Evolutionary conservation across 768 basidiomycete genomes (phyloP).

Genomic region (Leccinum aurantiacum): DNA sequence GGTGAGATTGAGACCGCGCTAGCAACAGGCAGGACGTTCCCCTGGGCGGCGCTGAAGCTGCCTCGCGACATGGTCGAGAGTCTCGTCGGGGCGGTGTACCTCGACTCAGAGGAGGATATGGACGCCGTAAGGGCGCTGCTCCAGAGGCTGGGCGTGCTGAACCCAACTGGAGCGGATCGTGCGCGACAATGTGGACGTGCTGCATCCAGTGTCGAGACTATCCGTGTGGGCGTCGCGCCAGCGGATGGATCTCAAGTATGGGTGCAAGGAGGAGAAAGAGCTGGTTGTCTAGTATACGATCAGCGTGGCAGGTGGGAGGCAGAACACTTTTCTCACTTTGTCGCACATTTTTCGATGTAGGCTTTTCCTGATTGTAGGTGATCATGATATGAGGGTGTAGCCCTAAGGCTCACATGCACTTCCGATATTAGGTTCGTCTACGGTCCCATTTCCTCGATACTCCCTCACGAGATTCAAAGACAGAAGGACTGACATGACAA

Average conservation of each 20-base stretch:
- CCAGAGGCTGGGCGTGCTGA: no score
- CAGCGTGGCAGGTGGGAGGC: constrained; percentile 45
- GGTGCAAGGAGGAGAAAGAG: constrained; percentile 45
- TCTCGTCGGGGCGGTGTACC: constrained; percentile 70
- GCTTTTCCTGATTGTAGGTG: no score
- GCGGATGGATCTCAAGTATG: constrained; percentile 45
- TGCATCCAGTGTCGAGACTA: constrained; percentile 71
- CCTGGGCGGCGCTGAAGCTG: constrained; percentile 77
- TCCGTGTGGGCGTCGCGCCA: constrained; percentile 57
- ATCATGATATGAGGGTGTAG: no score
- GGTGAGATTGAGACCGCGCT: constrained; percentile 22
- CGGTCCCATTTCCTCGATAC: constrained; percentile 18
- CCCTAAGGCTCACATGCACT: no score
- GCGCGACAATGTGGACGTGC: constrained; percentile 61
- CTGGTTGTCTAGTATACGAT: constrained; percentile 45
- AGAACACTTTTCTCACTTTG: constrained; percentile 29
- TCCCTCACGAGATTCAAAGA: no score
- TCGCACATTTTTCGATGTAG: no score
- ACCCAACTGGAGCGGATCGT: constrained; percentile 43
- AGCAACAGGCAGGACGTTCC: constrained; percentile 39
- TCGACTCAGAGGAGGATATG: constrained; percentile 62
- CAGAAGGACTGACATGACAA: no score
- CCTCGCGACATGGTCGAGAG: constrained; percentile 81
- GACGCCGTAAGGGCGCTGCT: constrained; percentile 39
- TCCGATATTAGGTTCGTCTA: no score